Percentiles rank a stretch among this genome's conserved stretches.
These are phyloP conservation scores for Cordyceps fumosorosea DNA, from an alignment of 2,329 filamentous ascomycete species.

Conservation along the genomic window DNA sequence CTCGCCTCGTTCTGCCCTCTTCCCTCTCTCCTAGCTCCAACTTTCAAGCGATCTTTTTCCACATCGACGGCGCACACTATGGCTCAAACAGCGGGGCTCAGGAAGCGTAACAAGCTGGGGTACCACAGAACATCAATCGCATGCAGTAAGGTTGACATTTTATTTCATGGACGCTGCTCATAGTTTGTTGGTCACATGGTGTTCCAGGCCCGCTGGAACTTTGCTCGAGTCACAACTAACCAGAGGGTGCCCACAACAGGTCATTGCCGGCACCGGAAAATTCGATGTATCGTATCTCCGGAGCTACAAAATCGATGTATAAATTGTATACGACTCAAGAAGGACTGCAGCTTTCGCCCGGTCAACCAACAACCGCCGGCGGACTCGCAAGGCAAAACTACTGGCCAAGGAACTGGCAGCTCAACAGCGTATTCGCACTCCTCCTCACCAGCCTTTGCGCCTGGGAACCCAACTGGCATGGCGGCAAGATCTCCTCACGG, in stretches of 20 bases:
- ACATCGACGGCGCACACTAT: slow-evolving; percentile 6
- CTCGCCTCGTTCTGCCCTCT: neutral
- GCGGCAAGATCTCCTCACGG: neutral
- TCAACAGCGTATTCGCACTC: slow-evolving; percentile 36
- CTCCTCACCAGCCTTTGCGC: slow-evolving; percentile 37
- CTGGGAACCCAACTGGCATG: slow-evolving; percentile 32
- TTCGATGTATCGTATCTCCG: slow-evolving; percentile 67
- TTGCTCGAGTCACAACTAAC: neutral
- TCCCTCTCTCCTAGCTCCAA: neutral
- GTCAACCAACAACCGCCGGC: slow-evolving; percentile 65
- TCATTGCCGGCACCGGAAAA: too few relatives aligned
- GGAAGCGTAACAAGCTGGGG: slow-evolving; percentile 72
- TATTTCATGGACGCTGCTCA: too few relatives aligned
- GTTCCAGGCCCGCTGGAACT: neutral
- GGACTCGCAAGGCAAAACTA: slow-evolving; percentile 34
- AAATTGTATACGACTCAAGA: slow-evolving; percentile 84
- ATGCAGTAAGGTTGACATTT: slow-evolving; percentile 77
- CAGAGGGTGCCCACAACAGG: slow-evolving; percentile 32
- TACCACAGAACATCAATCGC: slow-evolving; percentile 88
- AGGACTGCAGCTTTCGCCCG: slow-evolving; percentile 81
- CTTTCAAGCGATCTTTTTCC: slow-evolving; percentile 7
- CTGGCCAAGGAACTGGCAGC: slow-evolving; percentile 29
- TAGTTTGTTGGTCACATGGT: neutral
- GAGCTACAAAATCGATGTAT: slow-evolving; percentile 69
- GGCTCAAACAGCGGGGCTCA: slow-evolving; percentile 30